These are phyloP conservation scores for Hippophae tibetana DNA, from an alignment of 306 rosid genomes.

Conservation along the genomic window DNA sequence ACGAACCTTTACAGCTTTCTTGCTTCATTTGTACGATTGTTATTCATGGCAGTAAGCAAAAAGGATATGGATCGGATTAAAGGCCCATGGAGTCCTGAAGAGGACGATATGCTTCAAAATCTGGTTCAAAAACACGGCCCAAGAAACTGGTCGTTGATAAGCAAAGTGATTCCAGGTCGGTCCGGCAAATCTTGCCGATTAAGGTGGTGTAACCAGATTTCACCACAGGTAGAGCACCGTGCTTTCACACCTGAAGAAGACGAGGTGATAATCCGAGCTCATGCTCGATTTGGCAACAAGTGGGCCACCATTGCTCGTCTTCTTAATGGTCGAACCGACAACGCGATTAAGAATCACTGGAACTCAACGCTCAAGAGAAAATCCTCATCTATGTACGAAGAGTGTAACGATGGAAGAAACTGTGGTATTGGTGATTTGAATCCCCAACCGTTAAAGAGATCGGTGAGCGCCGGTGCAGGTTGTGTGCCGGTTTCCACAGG, in stretches of 20 bases:
- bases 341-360: conserved; percentile 98
- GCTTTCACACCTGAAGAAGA: conserved; percentile 82
- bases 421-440: not conserved
- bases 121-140: conserved; percentile 87
- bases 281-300: conserved; percentile 85
- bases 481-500: conserved; percentile 48
- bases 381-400: conserved; percentile 38
- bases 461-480: conserved; percentile 71
- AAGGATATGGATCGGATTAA: conserved; percentile 87
- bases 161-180: conserved; percentile 76
- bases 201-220: conserved; percentile 96
- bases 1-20: not conserved
- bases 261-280: conserved; percentile 79
- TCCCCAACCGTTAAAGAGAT: conserved; percentile 55
- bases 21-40: not conserved
- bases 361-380: conserved; percentile 87
- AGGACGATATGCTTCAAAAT: conserved; percentile 64
- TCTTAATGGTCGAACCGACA: conserved; percentile 79
- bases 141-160: conserved; percentile 83
- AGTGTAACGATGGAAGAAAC: conserved; percentile 9
- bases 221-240: conserved; percentile 91
- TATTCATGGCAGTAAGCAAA: conserved; percentile 16
- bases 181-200: conserved; percentile 94
- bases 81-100: conserved; percentile 97
- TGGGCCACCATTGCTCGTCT: conserved; percentile 98